Evolutionary conservation across 176 grass and related monocot genomes (phyloP).

Genomic region (Ensete ventricosum): DNA sequence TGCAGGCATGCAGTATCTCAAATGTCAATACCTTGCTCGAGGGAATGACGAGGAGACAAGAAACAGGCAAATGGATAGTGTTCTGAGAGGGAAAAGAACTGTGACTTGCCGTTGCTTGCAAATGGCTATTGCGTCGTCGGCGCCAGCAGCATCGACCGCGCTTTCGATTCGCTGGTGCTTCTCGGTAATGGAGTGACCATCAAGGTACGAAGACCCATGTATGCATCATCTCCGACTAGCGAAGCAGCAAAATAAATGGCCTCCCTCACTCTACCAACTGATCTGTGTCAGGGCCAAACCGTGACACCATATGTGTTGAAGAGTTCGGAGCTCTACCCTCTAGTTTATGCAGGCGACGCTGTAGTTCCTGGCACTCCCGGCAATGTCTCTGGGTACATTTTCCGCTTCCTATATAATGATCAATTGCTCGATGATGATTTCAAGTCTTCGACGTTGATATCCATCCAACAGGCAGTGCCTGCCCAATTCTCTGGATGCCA

Average conservation of each 20-base stretch:
- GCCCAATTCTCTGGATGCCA: constrained; percentile 48
- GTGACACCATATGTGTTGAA: constrained; percentile 46
- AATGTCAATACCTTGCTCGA: no score
- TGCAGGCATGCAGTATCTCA: no score
- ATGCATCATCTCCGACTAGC: no score
- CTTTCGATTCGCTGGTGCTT: constrained; percentile 45
- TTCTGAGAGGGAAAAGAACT: no score
- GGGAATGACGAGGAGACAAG: no score
- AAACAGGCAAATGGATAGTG: no score
- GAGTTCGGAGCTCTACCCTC: constrained; percentile 33
- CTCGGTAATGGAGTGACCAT: constrained; percentile 42
- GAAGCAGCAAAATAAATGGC: no score
- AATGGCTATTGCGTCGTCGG: no score
- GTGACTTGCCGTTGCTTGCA: no score
- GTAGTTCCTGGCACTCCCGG: constrained; percentile 47
- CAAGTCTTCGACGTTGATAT: no score
- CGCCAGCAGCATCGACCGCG: constrained; percentile 93
- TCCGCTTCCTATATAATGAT: not conserved
- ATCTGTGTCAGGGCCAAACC: constrained; percentile 55
- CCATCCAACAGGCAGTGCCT: constrained; percentile 59
- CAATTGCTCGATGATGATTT: no score
- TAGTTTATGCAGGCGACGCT: constrained; percentile 61
- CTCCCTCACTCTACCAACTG: no score
- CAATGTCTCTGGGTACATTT: constrained; percentile 57
- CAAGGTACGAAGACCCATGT: constrained; percentile 25